These are phyloP conservation scores for Acanthamoeba lenticulata DNA, from an alignment of 208 protist genomes.

Conservation along the genomic window DNA sequence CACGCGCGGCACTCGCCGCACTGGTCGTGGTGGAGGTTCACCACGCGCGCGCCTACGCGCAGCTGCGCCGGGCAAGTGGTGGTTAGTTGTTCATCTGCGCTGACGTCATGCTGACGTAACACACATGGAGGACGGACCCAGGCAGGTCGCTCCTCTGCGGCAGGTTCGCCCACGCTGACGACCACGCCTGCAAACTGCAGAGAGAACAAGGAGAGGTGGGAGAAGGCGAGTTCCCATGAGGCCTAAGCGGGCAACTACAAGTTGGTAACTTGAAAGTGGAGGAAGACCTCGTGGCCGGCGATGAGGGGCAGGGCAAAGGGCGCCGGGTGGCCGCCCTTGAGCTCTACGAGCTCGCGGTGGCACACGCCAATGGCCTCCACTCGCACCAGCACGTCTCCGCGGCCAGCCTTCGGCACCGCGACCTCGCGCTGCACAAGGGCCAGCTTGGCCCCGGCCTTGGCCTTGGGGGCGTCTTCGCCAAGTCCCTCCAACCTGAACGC, in stretches of 20 bases:
- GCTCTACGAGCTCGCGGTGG: conserved; percentile 36
- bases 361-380: conserved; percentile 35
- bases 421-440: neutral
- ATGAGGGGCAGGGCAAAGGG: conserved; percentile 8
- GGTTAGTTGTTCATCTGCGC: too few species aligned
- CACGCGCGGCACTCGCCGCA: neutral
- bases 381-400: neutral
- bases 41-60: neutral
- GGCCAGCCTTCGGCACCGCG: neutral
- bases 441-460: neutral
- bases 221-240: neutral
- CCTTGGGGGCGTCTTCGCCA: neutral
- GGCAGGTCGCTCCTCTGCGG: neutral
- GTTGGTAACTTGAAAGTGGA: neutral
- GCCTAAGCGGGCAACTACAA: neutral
- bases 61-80: neutral
- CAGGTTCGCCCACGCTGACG: neutral
- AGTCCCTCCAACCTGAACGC: neutral
- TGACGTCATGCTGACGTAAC: neutral
- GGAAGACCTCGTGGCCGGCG: conserved; percentile 4
- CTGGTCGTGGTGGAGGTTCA: conserved; percentile 21
- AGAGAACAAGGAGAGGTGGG: neutral
- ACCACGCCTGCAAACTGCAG: neutral
- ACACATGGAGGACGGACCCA: neutral
- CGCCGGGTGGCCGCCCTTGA: conserved; percentile 8